Evolutionary conservation across 148 eudicot species (phyloP).

Genomic region (Chenopodium album): DNA sequence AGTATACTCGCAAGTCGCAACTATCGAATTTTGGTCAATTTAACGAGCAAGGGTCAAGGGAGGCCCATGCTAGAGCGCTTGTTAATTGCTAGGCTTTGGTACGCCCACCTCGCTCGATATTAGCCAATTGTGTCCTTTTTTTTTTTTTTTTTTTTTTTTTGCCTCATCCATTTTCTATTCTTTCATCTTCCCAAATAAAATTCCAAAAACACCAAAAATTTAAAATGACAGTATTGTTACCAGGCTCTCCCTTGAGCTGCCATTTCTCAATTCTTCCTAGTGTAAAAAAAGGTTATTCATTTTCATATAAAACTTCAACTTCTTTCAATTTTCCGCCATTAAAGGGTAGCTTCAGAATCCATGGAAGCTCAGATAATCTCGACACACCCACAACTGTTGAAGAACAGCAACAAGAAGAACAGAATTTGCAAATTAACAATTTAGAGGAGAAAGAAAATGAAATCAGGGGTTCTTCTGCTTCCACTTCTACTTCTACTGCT

Average conservation of each 20-base stretch:
- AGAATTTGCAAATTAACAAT: not conserved
- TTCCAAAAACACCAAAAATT: not conserved
- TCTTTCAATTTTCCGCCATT: not conserved
- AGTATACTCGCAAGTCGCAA: too few species aligned
- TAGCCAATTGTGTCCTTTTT: not conserved
- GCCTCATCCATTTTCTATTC: not conserved
- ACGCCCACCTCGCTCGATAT: not conserved
- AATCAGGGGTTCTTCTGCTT: conserved; percentile 12
- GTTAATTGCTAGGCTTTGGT: not conserved
- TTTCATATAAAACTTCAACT: not conserved
- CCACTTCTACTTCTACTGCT: conserved; percentile 26
- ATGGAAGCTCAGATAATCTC: conserved; percentile 16
- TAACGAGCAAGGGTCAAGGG: too few species aligned
- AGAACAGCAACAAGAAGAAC: conserved; percentile 5
- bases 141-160: not conserved
- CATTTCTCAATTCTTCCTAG: not conserved
- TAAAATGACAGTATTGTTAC: conserved; percentile 13
- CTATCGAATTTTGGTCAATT: too few species aligned
- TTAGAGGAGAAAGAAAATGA: conserved; percentile 6
- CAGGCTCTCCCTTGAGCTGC: not conserved
- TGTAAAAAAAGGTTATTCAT: not conserved
- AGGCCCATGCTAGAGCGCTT: too few species aligned
- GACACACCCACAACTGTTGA: conserved; percentile 13
- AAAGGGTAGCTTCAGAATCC: conserved; percentile 1
- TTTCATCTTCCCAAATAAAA: not conserved